A percentile compares a stretch with the other conserved stretches of the same genome.
These are phyloP conservation scores for Verticillium albo-atrum DNA, from an alignment of 2,329 filamentous ascomycete genomes.

Conservation along the genomic window DNA sequence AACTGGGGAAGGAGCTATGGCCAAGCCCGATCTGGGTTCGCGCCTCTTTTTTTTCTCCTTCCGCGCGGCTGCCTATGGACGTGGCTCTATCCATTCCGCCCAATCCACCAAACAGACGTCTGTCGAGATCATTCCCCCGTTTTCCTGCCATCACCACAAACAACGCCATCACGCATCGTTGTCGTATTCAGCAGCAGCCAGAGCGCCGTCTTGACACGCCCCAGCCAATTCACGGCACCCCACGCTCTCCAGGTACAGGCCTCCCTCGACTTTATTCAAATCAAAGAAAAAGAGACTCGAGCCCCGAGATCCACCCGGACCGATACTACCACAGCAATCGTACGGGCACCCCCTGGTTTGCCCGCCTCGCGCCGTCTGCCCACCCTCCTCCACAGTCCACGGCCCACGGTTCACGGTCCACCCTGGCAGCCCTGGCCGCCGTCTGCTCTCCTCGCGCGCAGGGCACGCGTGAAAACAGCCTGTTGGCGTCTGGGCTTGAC, in stretches of 20 bases:
- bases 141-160: not conserved
- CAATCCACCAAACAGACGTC: not conserved
- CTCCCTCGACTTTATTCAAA: no score
- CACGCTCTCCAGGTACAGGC: no score
- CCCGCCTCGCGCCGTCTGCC: not conserved
- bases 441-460: conserved; percentile 1
- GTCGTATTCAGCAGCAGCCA: no score
- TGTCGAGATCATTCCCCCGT: not conserved
- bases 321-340: not conserved
- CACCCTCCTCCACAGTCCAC: not conserved
- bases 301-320: not conserved
- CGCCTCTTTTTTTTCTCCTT: conserved; percentile 5
- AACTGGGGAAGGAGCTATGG: not conserved
- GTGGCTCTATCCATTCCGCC: not conserved
- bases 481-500: conserved; percentile 2
- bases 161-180: not conserved
- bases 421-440: conserved; percentile 8
- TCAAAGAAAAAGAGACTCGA: not conserved
- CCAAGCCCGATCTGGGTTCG: conserved; percentile 2
- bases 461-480: conserved; percentile 11
- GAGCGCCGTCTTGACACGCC: no score
- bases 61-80: not conserved
- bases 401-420: not conserved
- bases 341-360: not conserved
- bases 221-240: no score